phyloP scores from a whole-genome alignment of 768 basidiomycete genomes.

The Albatrellus ellisii region DNA sequence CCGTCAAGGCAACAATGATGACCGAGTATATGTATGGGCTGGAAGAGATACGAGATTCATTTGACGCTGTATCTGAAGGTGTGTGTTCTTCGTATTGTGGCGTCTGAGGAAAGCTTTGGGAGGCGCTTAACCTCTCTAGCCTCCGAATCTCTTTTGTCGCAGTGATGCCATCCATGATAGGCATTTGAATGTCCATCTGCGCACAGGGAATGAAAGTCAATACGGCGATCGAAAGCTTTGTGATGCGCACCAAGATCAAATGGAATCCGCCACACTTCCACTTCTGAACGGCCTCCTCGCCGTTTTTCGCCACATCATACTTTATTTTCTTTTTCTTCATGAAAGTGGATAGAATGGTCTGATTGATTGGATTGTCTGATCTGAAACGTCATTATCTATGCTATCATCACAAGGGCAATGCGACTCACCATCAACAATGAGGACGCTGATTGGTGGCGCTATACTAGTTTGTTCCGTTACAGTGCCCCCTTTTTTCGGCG shows the following conservation, averaged over 20 bases:
- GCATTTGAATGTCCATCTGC: conserved; percentile 99
- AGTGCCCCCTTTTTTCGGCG: conserved; percentile 35
- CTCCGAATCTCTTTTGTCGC: conserved; percentile 93
- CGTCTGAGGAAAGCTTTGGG: conserved; percentile 55
- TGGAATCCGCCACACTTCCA: conserved; percentile 92
- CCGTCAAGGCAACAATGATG: conserved; percentile 98
- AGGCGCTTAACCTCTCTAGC: conserved; percentile 56
- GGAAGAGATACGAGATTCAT: conserved; percentile 32
- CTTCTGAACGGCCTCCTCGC: conserved; percentile 90
- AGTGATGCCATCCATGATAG: conserved; percentile 95
- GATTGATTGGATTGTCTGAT: conserved; percentile 96
- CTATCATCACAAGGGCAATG: background rate
- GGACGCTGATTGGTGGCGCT: conserved; percentile 92
- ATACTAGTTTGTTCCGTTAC: conserved; percentile 53
- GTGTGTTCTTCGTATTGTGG: conserved; percentile 48
- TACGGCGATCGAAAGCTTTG: background rate
- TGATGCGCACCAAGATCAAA: conserved; percentile 70
- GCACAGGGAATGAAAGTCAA: conserved; percentile 1
- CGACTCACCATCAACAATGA: conserved; percentile 89
- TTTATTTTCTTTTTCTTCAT: conserved; percentile 95
- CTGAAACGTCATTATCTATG: conserved; percentile 25
- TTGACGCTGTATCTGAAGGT: conserved; percentile 38
- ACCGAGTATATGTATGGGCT: conserved; percentile 85
- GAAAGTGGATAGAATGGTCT: conserved; percentile 92
- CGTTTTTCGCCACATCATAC: conserved; percentile 89